A percentile compares a stretch with the other conserved stretches of the same genome.
These are phyloP conservation scores for Aspergillus baeticus DNA, from an alignment of 495 filamentous ascomycete species.

Conservation along the genomic window DNA sequence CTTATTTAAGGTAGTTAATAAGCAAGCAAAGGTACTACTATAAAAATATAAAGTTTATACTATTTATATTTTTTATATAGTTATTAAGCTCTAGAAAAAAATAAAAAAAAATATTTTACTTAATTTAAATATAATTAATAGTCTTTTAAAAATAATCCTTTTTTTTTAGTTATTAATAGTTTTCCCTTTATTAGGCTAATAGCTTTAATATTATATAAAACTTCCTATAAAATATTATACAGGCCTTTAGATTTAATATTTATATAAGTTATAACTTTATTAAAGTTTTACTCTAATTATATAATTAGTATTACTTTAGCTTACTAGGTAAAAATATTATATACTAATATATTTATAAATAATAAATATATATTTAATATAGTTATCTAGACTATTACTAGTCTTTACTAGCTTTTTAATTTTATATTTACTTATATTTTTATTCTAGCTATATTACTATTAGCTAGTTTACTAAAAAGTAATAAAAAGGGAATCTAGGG, in stretches of 20 bases:
- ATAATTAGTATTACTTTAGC: not conserved
- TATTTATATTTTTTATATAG: not conserved
- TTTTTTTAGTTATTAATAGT: too few relatives aligned
- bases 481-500: slow-evolving; percentile 12
- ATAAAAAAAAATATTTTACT: not conserved
- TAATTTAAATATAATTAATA: not conserved
- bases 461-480: slow-evolving; percentile 12
- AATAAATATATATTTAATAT: not conserved
- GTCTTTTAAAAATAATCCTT: not conserved
- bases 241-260: not conserved
- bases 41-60: not conserved
- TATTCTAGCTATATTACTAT: slow-evolving; percentile 24
- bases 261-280: not conserved
- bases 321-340: not conserved
- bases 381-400: not conserved
- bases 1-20: not conserved
- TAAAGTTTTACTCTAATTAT: not conserved
- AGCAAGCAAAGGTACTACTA: not conserved
- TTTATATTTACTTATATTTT: slow-evolving; percentile 29
- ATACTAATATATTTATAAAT: not conserved
- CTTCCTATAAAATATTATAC: not conserved
- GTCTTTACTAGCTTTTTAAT: slow-evolving; percentile 2
- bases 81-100: not conserved
- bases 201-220: not conserved
- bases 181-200: not conserved